A percentile compares a stretch with the other conserved stretches of the same genome.
These are phyloP conservation scores for Neonectria punicea DNA, from an alignment of 2,329 filamentous ascomycete species.

Conservation along the genomic window DNA sequence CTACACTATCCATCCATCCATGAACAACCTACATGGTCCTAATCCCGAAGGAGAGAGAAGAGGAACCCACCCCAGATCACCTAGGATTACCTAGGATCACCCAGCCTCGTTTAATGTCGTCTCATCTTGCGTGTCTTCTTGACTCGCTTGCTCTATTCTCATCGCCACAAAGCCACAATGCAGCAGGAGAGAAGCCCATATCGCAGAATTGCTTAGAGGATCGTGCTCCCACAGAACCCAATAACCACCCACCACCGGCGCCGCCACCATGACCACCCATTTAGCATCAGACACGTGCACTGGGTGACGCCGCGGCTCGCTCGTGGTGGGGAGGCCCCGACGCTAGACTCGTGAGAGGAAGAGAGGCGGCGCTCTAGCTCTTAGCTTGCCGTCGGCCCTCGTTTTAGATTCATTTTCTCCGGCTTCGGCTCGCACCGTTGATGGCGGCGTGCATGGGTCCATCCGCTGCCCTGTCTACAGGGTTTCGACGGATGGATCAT, in stretches of 20 bases:
- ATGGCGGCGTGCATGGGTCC: constrained; percentile 45
- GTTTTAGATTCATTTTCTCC: constrained; percentile 48
- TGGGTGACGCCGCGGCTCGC: constrained; percentile 30
- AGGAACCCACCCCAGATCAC: constrained; percentile 25
- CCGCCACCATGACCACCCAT: constrained; percentile 41
- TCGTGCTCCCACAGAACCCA: neutral
- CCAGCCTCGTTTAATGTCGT: constrained; percentile 14
- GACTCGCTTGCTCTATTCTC: neutral
- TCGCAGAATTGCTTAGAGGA: neutral
- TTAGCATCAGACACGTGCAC: constrained; percentile 50
- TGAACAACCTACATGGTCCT: constrained; percentile 31
- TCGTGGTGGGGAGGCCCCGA: constrained; percentile 32
- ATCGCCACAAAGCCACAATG: neutral
- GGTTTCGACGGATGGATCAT: neutral
- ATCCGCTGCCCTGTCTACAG: constrained; percentile 29
- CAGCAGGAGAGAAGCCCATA: neutral
- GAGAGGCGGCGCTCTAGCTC: constrained; percentile 29
- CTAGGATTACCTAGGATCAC: neutral
- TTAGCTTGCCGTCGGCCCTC: constrained; percentile 44
- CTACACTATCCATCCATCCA: constrained; percentile 11
- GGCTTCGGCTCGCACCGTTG: constrained; percentile 52
- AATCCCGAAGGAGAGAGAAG: constrained; percentile 30
- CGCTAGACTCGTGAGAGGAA: constrained; percentile 38
- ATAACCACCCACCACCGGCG: neutral
- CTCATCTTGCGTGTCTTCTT: constrained; percentile 5